Conservation (phyloP, 169 alveolate genomes). For the Theileria luwenshuni region DNA sequence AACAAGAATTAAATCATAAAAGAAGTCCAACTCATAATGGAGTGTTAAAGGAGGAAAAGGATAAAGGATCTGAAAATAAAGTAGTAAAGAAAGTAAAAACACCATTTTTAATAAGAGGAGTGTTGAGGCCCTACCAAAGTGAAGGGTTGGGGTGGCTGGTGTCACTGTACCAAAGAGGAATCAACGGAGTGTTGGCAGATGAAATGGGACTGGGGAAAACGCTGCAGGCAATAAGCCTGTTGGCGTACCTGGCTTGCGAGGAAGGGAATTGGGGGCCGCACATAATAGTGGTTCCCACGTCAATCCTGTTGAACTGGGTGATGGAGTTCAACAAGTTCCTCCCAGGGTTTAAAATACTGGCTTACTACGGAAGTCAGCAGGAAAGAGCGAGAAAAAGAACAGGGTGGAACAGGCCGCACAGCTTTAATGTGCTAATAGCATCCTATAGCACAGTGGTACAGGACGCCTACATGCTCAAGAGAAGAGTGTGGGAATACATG, state of each 20-base stretch:
- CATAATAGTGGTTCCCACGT: conserved; percentile 98
- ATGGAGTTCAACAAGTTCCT: conserved; percentile 97
- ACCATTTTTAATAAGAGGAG: conserved; percentile 90
- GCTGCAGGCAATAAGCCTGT: conserved; percentile 94
- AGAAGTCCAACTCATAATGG: too few species aligned
- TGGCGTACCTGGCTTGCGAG: conserved; percentile 96
- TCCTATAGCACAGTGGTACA: conserved; percentile 93
- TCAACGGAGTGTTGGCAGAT: conserved; percentile 99
- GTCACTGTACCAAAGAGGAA: conserved; percentile 91
- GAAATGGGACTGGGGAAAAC: conserved; percentile 99
- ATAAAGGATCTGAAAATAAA: conserved; percentile 59
- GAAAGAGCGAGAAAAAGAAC: conserved; percentile 81
- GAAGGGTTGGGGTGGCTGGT: conserved; percentile 97
- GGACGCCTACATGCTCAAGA: conserved; percentile 92
- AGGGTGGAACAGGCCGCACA: conserved; percentile 94
- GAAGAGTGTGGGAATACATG: conserved; percentile 96
- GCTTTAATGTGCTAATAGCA: conserved; percentile 96
- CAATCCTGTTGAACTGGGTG: conserved; percentile 98
- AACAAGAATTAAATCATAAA: conserved; percentile 69
- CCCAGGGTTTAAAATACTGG: conserved; percentile 94
- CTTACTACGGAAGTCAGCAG: conserved; percentile 92
- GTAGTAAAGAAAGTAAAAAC: conserved; percentile 74
- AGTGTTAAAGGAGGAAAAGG: conserved; percentile 66
- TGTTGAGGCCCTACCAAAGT: conserved; percentile 92
- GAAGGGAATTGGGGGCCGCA: conserved; percentile 98